Evolutionary conservation across 1,284 basidiomycete species (phyloP), one percentile per base, ranked within the genome.

Genomic region (Entoloma clypeatum): DNA sequence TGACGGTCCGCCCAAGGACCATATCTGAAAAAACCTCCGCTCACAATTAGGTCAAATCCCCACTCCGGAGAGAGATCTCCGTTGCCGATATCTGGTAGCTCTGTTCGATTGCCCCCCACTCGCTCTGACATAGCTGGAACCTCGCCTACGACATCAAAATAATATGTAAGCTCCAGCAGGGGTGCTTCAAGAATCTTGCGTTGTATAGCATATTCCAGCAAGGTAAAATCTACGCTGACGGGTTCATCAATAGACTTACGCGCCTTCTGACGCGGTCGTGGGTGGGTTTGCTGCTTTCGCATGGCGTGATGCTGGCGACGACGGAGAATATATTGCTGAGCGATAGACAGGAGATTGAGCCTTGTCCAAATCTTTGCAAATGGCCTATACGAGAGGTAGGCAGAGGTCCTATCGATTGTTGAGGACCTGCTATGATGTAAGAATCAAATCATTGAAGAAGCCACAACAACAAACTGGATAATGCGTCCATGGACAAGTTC

Each of bases 1-100:
- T 94, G 92, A 19, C 92, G 74, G 64, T 97, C 93, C 14, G 91
- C 82, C 93, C 93, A 97, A 3, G 93, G 93, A 0, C 93, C 93
- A 57, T 96, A 96, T 23, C 80, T 78, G 29, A 95, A 52, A 21
- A 72, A 63, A 0, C 89, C 92, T 11, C 81, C 81, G 45, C 79
- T 71, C 7, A 95, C 67, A 13, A 81, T 74, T n/a, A 96, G 51
- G 53, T 96, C 89, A 22, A 95, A 67, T 3, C 92, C 91, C 85
- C 92, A 96, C 56, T 96, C 90, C 8, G 93, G 93, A n/a, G 86
- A 72, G 13, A 82, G 59, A 54, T 89, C 92, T 1, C 89, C 84
- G 55, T 95, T 95, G 1, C 89, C 91, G 36, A 92, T 72, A 51
- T 91, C 83, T 53, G 78, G 71, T 7, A 73, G 61, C 37, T 76